These are phyloP conservation scores for Neocatenulostroma microsporum DNA, from an alignment of 2,329 filamentous ascomycete genomes.

Conservation along the genomic window DNA sequence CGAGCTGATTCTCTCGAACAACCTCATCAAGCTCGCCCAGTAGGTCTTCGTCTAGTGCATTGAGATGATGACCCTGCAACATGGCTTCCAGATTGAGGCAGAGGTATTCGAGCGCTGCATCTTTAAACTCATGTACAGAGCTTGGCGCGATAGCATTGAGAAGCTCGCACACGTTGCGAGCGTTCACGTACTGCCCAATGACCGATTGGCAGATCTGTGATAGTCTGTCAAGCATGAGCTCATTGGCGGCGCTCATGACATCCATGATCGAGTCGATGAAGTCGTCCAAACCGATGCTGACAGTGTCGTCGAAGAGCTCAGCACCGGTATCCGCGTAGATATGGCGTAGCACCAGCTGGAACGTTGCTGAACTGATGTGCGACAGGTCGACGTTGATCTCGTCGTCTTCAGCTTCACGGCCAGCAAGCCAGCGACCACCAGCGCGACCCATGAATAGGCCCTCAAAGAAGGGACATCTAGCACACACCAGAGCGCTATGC, in stretches of 20 bases:
- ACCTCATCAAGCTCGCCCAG: constrained; percentile 70
- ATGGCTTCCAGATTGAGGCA: constrained; percentile 86
- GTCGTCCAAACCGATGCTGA: constrained; percentile 64
- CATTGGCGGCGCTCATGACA: constrained; percentile 82
- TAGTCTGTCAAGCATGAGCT: constrained; percentile 87
- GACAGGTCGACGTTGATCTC: constrained; percentile 68
- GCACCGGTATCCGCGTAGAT: constrained; percentile 76
- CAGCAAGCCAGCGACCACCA: constrained; percentile 67
- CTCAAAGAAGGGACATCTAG: constrained; percentile 85
- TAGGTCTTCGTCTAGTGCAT: constrained; percentile 79
- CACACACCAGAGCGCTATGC: constrained; percentile 72
- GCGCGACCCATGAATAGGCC: constrained; percentile 85
- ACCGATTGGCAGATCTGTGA: constrained; percentile 82
- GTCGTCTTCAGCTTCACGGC: constrained; percentile 40
- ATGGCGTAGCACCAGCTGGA: constrained; percentile 69
- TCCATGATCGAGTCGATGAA: constrained; percentile 87
- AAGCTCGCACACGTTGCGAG: constrained; percentile 75
- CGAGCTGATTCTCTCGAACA: constrained; percentile 74
- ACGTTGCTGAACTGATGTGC: constrained; percentile 66
- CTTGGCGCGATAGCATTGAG: constrained; percentile 81
- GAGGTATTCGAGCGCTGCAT: constrained; percentile 80
- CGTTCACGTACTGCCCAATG: constrained; percentile 74
- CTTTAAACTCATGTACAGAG: constrained; percentile 76
- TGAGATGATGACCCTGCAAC: constrained; percentile 77
- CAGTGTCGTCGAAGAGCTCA: constrained; percentile 72